Evolutionary conservation across 2,329 filamentous ascomycete genomes (phyloP), one percentile per base, ranked within the genome.

Genomic region (Trichocomaceae sp.): DNA sequence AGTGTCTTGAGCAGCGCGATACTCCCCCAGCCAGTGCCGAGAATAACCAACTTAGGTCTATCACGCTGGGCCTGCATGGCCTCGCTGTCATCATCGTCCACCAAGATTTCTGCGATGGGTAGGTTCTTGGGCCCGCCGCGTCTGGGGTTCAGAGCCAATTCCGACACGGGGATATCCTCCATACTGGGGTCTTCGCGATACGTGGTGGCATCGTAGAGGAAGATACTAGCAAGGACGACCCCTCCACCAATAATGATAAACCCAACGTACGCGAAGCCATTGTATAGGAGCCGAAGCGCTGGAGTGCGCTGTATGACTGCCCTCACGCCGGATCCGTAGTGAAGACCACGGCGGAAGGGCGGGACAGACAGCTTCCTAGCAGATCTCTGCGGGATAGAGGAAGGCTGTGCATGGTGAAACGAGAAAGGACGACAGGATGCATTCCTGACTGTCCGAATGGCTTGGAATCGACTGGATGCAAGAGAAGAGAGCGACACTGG

Each of bases 21-120:
- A 64, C 90, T 90, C 52, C 91, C 93, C 93, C 93, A 99, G 45
- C 93, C 93, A 15, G 91, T 91, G 19, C 93, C 93, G 33, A 99
- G 74, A 56, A 99, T 87, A 41, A 99, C 93, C 64, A 99, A 76
- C 66, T 87, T 88, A 4, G 93, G 93, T 76, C 99, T 99, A 66
- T 91, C 82, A 73, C 90, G 93, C 69, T 85, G 83, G 49, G 75
- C 78, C 59, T 77, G 79, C 72, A 85, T 90, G 55, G 82, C 80
- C 13, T 85, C 82, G 51, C 76, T 83, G 61, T 96, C 92, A 63
- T 95, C 84, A 66, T 97, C 93, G 66, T 96, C 91, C 41, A 99
- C 84, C 58, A 91, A 83, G 22, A 87, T 83, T 60, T 96, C 89
- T 19, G 88, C 85, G 57, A 99, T 93, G 1, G 92, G 93, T 33